These are phyloP conservation scores for Phaeotremella skinneri DNA, from an alignment of 768 basidiomycete genomes.

Conservation along the genomic window DNA sequence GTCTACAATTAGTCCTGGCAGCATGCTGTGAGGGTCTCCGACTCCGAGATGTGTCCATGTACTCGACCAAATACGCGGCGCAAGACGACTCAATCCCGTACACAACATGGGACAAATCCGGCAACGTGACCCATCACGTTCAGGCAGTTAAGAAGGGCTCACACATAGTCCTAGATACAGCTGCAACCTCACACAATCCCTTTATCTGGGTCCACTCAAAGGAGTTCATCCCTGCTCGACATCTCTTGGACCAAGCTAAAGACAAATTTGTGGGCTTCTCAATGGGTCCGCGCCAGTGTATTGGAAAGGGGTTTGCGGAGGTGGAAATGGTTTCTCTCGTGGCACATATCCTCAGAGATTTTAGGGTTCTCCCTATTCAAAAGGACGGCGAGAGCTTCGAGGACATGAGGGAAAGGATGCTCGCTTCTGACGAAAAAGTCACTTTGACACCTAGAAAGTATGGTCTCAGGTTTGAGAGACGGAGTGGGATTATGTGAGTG, in stretches of 20 bases:
- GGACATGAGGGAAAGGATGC: constrained; percentile 27
- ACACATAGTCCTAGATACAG: constrained; percentile 26
- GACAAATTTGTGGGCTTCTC: constrained; percentile 21
- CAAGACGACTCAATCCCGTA: constrained; percentile 27
- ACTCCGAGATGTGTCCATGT: constrained; percentile 31
- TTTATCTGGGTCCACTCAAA: constrained; percentile 18
- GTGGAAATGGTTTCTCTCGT: constrained; percentile 30
- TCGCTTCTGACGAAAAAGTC: constrained; percentile 26
- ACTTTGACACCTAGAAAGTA: constrained; percentile 33
- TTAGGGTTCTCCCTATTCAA: constrained; percentile 14
- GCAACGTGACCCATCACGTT: constrained; percentile 15
- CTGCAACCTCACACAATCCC: constrained; percentile 25
- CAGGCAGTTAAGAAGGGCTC: constrained; percentile 27
- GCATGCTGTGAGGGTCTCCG: constrained; percentile 28
- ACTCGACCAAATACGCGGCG: constrained; percentile 20
- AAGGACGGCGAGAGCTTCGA: constrained; percentile 21
- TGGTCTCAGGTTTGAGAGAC: constrained; percentile 20
- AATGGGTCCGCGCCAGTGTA: constrained; percentile 23
- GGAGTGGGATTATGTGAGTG: too few relatives aligned
- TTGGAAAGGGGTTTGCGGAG: constrained; percentile 37
- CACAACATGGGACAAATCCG: constrained; percentile 27
- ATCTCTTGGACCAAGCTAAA: constrained; percentile 5
- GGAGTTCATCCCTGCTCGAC: constrained; percentile 19
- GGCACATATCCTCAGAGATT: constrained; percentile 18
- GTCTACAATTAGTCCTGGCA: constrained; percentile 22